Conservation (phyloP, 2,329 filamentous ascomycete genomes). For the Alternaria burnsii region DNA sequence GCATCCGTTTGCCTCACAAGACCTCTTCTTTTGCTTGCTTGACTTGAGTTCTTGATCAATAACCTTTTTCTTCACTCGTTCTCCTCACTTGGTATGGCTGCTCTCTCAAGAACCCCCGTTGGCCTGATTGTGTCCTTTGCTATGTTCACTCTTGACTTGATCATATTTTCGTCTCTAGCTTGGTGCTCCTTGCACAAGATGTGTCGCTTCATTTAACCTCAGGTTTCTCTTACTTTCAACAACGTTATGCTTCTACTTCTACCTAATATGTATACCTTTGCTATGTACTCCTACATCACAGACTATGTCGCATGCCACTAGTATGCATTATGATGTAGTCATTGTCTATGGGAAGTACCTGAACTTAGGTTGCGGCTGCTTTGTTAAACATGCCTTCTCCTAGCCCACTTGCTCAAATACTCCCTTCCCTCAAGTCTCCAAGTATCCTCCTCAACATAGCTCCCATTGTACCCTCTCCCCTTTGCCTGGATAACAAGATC, state of each 20-base stretch:
- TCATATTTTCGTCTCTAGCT: not conserved
- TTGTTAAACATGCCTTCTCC: conserved; percentile 48
- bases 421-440: conserved; percentile 56
- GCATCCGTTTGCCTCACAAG: conserved; percentile 1
- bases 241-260: not conserved
- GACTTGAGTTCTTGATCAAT: not conserved
- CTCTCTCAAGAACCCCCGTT: not conserved
- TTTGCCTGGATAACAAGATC: conserved; percentile 59
- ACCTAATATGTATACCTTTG: not conserved
- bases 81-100: not conserved
- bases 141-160: not conserved
- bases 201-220: not conserved
- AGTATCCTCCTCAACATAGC: conserved; percentile 54
- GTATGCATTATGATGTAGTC: not conserved
- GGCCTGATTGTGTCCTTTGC: not conserved
- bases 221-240: not conserved
- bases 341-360: not conserved
- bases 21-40: not conserved
- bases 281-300: not conserved
- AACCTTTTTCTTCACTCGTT: not conserved
- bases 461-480: conserved; percentile 52
- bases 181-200: not conserved
- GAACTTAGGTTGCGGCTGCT: not conserved
- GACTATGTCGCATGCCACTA: too few relatives aligned
- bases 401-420: conserved; percentile 47